Base-by-base conservation (phyloP, 129 eudicot species). In the Glebionis coronaria region DNA sequence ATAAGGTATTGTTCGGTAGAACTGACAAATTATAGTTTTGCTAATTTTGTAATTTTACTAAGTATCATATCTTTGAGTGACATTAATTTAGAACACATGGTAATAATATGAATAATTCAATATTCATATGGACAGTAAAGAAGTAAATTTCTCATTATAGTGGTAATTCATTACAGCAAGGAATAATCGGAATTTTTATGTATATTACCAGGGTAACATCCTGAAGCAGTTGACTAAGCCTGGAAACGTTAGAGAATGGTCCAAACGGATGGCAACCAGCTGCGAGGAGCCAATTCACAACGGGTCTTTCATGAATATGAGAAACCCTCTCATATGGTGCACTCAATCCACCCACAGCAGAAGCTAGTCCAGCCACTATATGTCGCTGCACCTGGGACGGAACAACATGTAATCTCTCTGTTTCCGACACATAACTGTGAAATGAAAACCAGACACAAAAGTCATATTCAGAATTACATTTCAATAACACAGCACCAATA, bases 231-330 rank as follows among this genome's bases (percentile, higher is more conserved):
- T 82, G 95, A 82, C 99, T 94, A 58, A 94, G 71, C 57, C 70
- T 79, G 31, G 99, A 89, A 61, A 85, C 84, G 79, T 94, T 89
- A 19, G 99, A 89, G 72, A 94, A 94, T 46, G 99, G 99, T 58
- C 99, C 99, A 81, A 89, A 94, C 19, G 99, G 95, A 80, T 94
- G 99, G 67, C 97, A 94, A 61, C 99, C 99, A 49, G 82, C 80
- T 31, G 97, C 97, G 88, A 89, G 87, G 23, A 94, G 91, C 99
- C 99, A 94, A 79, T 94, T 94, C 38, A 94, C 83, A 63, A 94
- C 87, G 40, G 99, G 97, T 75, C 99, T 82, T 79, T 87, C 94
- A 62, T 94, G 97, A 63, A 94, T 73, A 61, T 85, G 97, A 65
- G 99, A 94, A 79, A 90, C 95, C 70, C 82, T 94, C 77, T 90